phyloP scores from a whole-genome alignment of 1,284 basidiomycete genomes.

The Cryptococcus sp. region DNA sequence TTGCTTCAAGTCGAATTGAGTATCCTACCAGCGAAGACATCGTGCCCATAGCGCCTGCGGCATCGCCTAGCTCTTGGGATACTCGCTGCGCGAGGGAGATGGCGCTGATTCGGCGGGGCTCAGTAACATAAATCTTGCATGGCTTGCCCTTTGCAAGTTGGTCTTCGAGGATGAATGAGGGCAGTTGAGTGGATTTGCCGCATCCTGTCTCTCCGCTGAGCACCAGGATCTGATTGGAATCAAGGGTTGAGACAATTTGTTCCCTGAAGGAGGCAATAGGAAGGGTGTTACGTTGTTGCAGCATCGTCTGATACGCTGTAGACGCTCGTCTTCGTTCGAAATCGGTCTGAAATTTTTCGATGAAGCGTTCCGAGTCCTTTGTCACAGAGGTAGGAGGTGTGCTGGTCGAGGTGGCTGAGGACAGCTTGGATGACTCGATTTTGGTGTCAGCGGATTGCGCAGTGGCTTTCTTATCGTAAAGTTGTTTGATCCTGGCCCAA shows the following conservation, averaged over 20 bases:
- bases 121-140: slow-evolving; percentile 94
- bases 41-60: slow-evolving; percentile 76
- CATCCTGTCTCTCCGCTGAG: slow-evolving; percentile 98
- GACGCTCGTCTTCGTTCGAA: slow-evolving; percentile 66
- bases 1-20: slow-evolving; percentile 90
- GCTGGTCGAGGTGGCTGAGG: not conserved
- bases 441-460: slow-evolving; percentile 1
- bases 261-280: slow-evolving; percentile 87
- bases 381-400: not conserved
- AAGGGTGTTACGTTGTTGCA: slow-evolving; percentile 67
- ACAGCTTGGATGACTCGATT: not conserved
- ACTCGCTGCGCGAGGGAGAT: slow-evolving; percentile 96
- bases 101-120: slow-evolving; percentile 94
- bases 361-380: slow-evolving; percentile 8
- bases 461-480: slow-evolving; percentile 17
- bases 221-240: slow-evolving; percentile 82
- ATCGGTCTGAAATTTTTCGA: slow-evolving; percentile 58
- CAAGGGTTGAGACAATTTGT: slow-evolving; percentile 71
- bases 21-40: slow-evolving; percentile 85
- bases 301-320: slow-evolving; percentile 72
- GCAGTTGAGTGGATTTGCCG: slow-evolving; percentile 97
- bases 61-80: slow-evolving; percentile 88
- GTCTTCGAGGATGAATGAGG: slow-evolving; percentile 91
- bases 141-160: slow-evolving; percentile 76
- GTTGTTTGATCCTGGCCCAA: slow-evolving; percentile 69